Base-by-base conservation (phyloP, 768 basidiomycete species). In the Serendipita vermifera region DNA sequence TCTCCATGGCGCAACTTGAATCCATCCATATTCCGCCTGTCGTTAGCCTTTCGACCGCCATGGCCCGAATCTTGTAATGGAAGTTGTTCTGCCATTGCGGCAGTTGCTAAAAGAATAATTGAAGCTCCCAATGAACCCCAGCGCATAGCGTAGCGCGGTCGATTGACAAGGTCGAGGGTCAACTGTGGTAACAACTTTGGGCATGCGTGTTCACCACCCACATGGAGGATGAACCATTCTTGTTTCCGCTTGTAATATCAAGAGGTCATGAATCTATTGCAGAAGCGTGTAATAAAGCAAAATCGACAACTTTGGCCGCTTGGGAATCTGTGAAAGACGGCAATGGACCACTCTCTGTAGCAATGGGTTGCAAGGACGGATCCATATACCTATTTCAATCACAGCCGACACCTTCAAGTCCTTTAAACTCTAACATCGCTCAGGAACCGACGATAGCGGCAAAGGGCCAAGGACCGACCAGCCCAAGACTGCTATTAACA, bases 1-100 rank as follows among this genome's bases (percentile, higher is more conserved):
- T 72, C 59, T 2, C 74, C 79, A 54, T 79, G 71, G 63, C 77
- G 82, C 67, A 87, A 75, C 7, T 69, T 66, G 64, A 85, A 87
- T 32, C 74, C 73, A 24, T 53, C 27, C 46, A 51, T 51, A n/a
- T 51, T 51, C 32, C 22, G 20, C 7, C 46, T 20, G n/a, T 51
- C 9, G 26, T 22, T 15, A 9, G 46, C 46, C 7, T 31, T 4
- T n/a, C n/a, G n/a, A n/a, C n/a, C n/a, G 15, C 29, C 15, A 7
- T 29, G 24, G n/a, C n/a, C 17, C 15, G 46, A 51, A 7, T 22
- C n/a, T 7, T 15, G 24, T 7, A 51, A 31, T 9, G 32, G n/a
- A 7, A 51, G 5, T 26, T 51, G 46, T 29, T 51, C 46, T 9
- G 46, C 46, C 46, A 51, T 51, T 22, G 17, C 24, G 9, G 46